Base-by-base conservation (phyloP, 2,329 filamentous ascomycete species). In the Acephala macrosclerotiorum region DNA sequence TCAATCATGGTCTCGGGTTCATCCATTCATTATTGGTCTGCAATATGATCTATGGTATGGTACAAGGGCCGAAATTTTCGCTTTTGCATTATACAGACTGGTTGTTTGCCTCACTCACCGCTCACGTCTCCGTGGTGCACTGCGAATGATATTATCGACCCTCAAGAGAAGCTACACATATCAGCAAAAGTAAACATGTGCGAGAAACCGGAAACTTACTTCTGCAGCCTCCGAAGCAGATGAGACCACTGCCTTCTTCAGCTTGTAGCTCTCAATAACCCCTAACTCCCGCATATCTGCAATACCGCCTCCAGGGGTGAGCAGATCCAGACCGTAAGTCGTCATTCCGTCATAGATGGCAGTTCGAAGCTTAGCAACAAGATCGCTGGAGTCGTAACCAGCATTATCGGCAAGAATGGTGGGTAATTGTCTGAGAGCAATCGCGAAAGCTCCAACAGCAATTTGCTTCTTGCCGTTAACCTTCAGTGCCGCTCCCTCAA, bases 331-430 rank as follows among this genome's bases (percentile, higher is more conserved):
- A 22, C 96, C 96, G 61, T 95, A 97, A 67, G 91, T 97, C 59
- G 90, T 94, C 87, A 97, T 89, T 70, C 96, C 96, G 70, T 96
- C 92, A 82, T 98, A 98, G 71, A 98, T 94, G 25, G 93, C 92
- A 80, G 96, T 96, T 74, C 96, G 90, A 75, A 99, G 85, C 70
- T 95, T 89, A 14, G 94, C 92, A 33, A 99, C 93, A 35, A 99
- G 87, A 69, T 98, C 96, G 73, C 94, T 95, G 26, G 93, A 97
- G 80, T 99, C 96, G 71, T 98, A 87, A 77, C 96, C 96, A 40
- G 96, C 96, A 74, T 99, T 99, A 84, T 99, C 96, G 2, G 96
- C 96, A 68, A 99, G 87, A 71, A 98, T 98, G 9, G 96, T 99
- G 7, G 96, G 96, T 61, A 99, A 85, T 79, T 99, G 96, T 75